Evolutionary conservation across 1,284 basidiomycete genomes (phyloP), one percentile per base, ranked within the genome.

Genomic region (Phlebopus sp.): DNA sequence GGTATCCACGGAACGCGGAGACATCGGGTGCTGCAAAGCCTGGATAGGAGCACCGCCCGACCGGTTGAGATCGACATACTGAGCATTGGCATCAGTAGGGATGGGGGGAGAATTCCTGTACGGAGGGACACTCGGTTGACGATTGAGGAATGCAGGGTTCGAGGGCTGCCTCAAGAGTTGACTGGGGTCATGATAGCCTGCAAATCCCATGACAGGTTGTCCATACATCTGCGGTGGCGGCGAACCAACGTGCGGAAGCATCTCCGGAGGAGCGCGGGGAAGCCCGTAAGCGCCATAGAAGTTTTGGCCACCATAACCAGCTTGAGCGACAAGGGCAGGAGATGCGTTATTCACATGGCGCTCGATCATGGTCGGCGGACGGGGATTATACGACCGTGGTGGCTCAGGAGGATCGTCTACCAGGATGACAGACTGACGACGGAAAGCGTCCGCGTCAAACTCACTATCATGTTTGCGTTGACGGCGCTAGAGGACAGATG

Each of bases 11-110:
- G 69, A 74, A 53, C 74, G 71, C 2, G 81, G 78, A 48, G 86
- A 86, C 56, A 82, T 83, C n/a, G 71, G 78, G 55, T 87, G 87
- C 61, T 88, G 86, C 0, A 73, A 74, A 19, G 81, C 84, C 59
- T 88, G 86, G 74, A 75, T 85, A 0, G 86, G 84, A 5, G 84
- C 79, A 3, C 86, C 77, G 56, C 84, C 86, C 13, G 81, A 80
- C 31, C 86, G 75, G 59, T 66, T 70, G 35, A 86, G 69, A 56
- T 87, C 81, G 17, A 79, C 72, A 50, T 87, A 86, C 50, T 81
- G 75, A 9, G 68, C 59, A 19, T 68, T 62, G 7, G 47, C 36
- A 31, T 59, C 36, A 2, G 32, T 3, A 9, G 56, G 42, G 8
- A 59, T 50, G 4, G 63, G 55, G n/a, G 55, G 27, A 30, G 52